Conservation (phyloP, 164 flowering plant genomes). For the Amborella trichopoda region DNA sequence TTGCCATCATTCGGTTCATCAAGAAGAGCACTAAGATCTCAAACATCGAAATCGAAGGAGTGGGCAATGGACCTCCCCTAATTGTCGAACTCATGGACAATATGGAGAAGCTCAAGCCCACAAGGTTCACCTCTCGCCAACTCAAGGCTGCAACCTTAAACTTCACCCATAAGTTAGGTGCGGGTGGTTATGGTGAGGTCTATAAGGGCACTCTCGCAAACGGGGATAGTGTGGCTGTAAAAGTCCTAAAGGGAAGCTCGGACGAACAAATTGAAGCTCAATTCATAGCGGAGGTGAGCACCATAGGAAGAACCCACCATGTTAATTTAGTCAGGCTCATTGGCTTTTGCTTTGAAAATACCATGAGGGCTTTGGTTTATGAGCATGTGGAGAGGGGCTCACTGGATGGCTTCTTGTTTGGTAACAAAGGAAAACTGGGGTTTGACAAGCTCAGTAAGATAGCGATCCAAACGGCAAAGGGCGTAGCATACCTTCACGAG, state of each 20-base stretch:
- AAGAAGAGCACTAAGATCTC: too few relatives aligned
- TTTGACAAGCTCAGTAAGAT: slow-evolving; percentile 13
- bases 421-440: background rate
- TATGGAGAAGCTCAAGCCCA: slow-evolving; percentile 12
- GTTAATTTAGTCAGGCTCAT: too few relatives aligned
- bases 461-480: slow-evolving; percentile 19
- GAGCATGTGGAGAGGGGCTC: slow-evolving; percentile 29
- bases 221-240: slow-evolving; percentile 14
- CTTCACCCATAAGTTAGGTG: slow-evolving; percentile 12
- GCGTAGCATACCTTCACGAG: slow-evolving; percentile 21
- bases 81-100: slow-evolving; percentile 8
- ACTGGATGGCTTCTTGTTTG: slow-evolving; percentile 14
- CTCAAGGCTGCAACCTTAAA: slow-evolving; percentile 8
- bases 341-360: too few relatives aligned
- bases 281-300: slow-evolving; percentile 25
- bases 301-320: slow-evolving; percentile 24
- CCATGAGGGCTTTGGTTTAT: slow-evolving; percentile 19
- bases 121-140: slow-evolving; percentile 15
- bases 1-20: too few relatives aligned
- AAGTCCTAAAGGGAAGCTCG: slow-evolving; percentile 8
- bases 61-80: too few relatives aligned
- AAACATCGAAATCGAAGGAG: too few relatives aligned
- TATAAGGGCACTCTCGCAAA: slow-evolving; percentile 13
- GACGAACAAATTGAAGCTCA: slow-evolving; percentile 17
- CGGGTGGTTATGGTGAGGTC: slow-evolving; percentile 23